Base-by-base conservation (phyloP, 805 yeast species). In the Wickerhamiella kurtzmanii region DNA sequence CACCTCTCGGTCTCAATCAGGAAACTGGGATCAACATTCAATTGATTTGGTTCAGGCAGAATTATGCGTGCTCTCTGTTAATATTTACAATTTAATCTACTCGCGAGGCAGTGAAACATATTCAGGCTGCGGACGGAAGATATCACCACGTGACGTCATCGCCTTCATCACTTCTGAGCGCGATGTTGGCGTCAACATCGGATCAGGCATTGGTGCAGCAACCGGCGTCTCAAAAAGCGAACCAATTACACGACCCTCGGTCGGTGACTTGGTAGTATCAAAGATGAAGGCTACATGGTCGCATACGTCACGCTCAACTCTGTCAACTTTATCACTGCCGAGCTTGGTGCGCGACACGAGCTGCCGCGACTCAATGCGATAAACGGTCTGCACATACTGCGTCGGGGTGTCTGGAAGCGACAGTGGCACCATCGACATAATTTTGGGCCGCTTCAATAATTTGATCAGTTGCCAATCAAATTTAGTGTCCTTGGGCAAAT, bases 401-500 rank as follows among this genome's bases (percentile, higher is more conserved):
- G 75, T 60, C 0, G 79, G 76, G 47, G 65, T 64, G 17, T 75
- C 76, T 3, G 79, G 79, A 46, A 74, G 56, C 60, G 82, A 77
- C 56, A 82, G 67, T 1, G 82, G 78, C 53, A 80, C 80, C 56
- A 88, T 75, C 2, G 79, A 71, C 42, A 83, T 71, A 28, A 87
- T 69, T 60, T 80, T 81, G 21, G 96, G 96, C 42, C 76, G 72
- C 28, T 70, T 65, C 54, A 77, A 80, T 56, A 86, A 77, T 54
- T 80, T 77, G 22, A 79, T 65, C 45, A 88, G 68, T 56, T 82
- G 80, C 96, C 96, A 88, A 46, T 75, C 78, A 51, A 85, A 65
- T 43, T 72, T 70, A 37, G 75, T 65, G 48, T 72, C 71, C 17
- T 66, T 63, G 18, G 96, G 94, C 38, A 81, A 60, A 21, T 71